A percentile compares a stretch with the other conserved stretches of the same genome.
phyloP scores from a whole-genome alignment of 768 basidiomycete genomes.

The Trametes cingulata region DNA sequence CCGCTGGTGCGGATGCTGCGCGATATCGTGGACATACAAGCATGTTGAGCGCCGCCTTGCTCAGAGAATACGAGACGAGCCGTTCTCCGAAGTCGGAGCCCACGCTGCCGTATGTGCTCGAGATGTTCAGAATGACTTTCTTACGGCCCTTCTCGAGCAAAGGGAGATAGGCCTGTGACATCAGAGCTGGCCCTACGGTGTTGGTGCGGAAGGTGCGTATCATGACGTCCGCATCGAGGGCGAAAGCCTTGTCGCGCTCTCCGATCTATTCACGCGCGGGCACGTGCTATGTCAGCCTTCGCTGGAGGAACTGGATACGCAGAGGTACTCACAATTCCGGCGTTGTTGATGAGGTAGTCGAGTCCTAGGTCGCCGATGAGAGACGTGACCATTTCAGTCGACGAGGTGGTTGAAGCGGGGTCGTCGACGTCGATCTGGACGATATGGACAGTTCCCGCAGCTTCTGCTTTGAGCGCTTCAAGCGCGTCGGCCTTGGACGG shows the following conservation, averaged over 20 bases:
- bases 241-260: conserved; percentile 30
- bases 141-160: conserved; percentile 23
- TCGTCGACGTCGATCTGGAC: conserved; percentile 34
- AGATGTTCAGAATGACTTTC: conserved; percentile 38
- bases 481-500: conserved; percentile 26
- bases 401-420: conserved; percentile 27
- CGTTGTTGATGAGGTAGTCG: conserved; percentile 42
- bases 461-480: conserved; percentile 21
- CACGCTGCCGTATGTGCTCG: conserved; percentile 34
- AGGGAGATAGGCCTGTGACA: conserved; percentile 19
- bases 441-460: conserved; percentile 34
- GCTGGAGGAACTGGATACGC: no score
- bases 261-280: no score
- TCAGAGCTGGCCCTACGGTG: conserved; percentile 39
- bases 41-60: conserved; percentile 43
- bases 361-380: conserved; percentile 33
- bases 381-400: conserved; percentile 24
- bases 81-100: conserved; percentile 23
- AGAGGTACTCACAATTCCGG: conserved; percentile 33
- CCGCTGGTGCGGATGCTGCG: neutral
- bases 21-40: conserved; percentile 27
- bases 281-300: neutral
- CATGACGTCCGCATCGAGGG: conserved; percentile 30
- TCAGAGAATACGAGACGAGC: conserved; percentile 36
- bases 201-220: conserved; percentile 33